Evolutionary conservation across 768 basidiomycete genomes (phyloP).

Genomic region (Pilatotrama ljubarskyi): DNA sequence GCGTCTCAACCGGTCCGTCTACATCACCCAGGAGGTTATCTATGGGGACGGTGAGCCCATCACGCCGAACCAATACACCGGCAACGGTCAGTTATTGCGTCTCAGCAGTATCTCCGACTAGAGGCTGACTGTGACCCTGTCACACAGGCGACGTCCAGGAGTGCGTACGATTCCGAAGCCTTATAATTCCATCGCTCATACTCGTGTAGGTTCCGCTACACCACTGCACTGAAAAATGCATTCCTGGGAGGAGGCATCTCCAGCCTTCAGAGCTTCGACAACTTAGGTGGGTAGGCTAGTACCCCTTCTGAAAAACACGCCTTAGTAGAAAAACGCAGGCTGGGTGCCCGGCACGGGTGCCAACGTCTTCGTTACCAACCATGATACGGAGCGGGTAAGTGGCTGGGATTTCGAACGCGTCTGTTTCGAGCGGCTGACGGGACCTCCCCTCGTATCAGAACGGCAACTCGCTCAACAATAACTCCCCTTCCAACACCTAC

Average conservation of each 20-base stretch:
- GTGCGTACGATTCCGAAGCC: conserved; percentile 28
- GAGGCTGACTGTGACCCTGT: background rate
- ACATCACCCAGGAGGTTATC: conserved; percentile 63
- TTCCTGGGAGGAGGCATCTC: conserved; percentile 55
- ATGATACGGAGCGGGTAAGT: conserved; percentile 63
- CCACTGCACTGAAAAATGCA: conserved; percentile 48
- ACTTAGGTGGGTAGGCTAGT: conserved; percentile 40
- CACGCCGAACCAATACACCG: conserved; percentile 56
- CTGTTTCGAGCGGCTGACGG: background rate
- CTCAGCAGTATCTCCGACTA: no score
- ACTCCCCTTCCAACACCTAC: conserved; percentile 67
- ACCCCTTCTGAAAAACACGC: background rate
- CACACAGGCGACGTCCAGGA: conserved; percentile 61
- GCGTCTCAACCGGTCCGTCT: conserved; percentile 43
- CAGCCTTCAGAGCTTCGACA: conserved; percentile 51
- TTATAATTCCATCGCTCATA: background rate
- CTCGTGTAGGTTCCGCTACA: conserved; percentile 53
- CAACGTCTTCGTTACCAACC: conserved; percentile 68
- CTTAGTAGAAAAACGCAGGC: conserved; percentile 35
- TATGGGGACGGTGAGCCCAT: conserved; percentile 51
- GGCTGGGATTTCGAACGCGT: background rate
- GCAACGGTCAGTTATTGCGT: conserved; percentile 40
- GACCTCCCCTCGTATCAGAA: conserved; percentile 33
- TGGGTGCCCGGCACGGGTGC: conserved; percentile 57
- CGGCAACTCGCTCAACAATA: conserved; percentile 53